A percentile compares a stretch with the other conserved stretches of the same genome.
These are phyloP conservation scores for Sporisorium iseilematis-ciliati DNA, from an alignment of 1,284 basidiomycete species.

Conservation along the genomic window DNA sequence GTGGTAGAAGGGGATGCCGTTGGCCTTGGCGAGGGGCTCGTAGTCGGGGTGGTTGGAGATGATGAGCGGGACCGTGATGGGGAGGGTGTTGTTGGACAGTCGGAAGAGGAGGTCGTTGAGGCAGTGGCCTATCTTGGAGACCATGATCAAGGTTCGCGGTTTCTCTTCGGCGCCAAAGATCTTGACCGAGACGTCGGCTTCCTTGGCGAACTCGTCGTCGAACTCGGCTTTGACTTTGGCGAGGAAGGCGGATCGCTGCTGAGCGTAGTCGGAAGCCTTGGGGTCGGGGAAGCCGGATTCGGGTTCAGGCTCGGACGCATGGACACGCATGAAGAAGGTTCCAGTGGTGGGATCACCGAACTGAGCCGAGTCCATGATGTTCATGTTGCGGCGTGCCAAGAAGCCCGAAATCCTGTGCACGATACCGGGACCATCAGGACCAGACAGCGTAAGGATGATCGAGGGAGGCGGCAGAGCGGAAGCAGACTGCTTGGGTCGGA, in stretches of 20 bases:
- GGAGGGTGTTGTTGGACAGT: slow-evolving; percentile 54
- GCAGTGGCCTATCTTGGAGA: slow-evolving; percentile 68
- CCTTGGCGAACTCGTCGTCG: slow-evolving; percentile 56
- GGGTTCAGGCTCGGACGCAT: slow-evolving; percentile 53
- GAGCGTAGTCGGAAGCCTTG: slow-evolving; percentile 29
- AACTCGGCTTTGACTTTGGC: slow-evolving; percentile 53
- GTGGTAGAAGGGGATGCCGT: slow-evolving; percentile 68
- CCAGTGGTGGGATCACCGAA: slow-evolving; percentile 63
- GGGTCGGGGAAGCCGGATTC: slow-evolving; percentile 43
- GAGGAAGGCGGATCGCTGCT: slow-evolving; percentile 38
- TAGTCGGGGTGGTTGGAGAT: slow-evolving; percentile 68
- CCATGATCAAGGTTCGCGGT: slow-evolving; percentile 66
- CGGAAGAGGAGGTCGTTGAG: slow-evolving; percentile 68
- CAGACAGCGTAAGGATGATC: slow-evolving; percentile 67
- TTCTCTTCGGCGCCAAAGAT: slow-evolving; percentile 63
- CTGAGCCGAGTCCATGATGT: slow-evolving; percentile 68
- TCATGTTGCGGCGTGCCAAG: slow-evolving; percentile 59
- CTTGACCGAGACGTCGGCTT: slow-evolving; percentile 50
- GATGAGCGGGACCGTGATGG: slow-evolving; percentile 63
- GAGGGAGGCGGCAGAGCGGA: slow-evolving; percentile 70
- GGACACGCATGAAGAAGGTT: slow-evolving; percentile 69
- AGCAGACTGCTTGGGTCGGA: slow-evolving; percentile 63
- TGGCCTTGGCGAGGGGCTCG: slow-evolving; percentile 58
- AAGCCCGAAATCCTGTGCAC: slow-evolving; percentile 63
- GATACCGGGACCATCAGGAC: slow-evolving; percentile 66